A percentile compares a stretch with the other conserved stretches of the same genome.
Evolutionary conservation across 495 filamentous ascomycete genomes (phyloP).

Genomic region (Pseudomonodictys pantanalensis): DNA sequence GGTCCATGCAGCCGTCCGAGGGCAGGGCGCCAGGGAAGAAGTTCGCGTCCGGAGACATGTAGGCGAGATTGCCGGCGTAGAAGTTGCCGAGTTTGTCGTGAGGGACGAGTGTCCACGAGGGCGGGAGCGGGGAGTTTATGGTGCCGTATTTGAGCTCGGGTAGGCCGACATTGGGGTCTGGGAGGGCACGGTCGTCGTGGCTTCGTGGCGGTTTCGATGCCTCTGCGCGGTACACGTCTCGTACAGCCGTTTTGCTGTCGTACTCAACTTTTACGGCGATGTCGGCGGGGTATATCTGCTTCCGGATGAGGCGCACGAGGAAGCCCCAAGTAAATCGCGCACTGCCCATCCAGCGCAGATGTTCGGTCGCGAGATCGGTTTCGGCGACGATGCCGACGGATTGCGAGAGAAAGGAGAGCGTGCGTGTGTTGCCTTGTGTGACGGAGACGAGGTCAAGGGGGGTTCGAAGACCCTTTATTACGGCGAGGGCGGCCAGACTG

Average conservation of each 20-base stretch:
- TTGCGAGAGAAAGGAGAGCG: conserved; percentile 86
- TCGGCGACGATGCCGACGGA: conserved; percentile 89
- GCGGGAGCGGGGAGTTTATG: conserved; percentile 69
- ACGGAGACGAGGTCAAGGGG: conserved; percentile 83
- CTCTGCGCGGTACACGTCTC: conserved; percentile 64
- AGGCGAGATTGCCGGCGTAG: conserved; percentile 92
- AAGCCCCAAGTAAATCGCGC: conserved; percentile 83
- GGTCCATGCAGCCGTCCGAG: conserved; percentile 80
- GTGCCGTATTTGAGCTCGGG: conserved; percentile 77
- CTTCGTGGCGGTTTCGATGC: conserved; percentile 35
- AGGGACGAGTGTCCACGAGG: conserved; percentile 68
- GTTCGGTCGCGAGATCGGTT: conserved; percentile 80
- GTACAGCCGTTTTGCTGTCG: conserved; percentile 71
- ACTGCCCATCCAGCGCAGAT: conserved; percentile 88
- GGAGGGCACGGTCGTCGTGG: conserved; percentile 19
- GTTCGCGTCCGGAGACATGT: conserved; percentile 79
- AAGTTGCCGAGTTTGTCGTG: conserved; percentile 83
- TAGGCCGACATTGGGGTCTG: conserved; percentile 45
- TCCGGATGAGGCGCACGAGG: conserved; percentile 64
- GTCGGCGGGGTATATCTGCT: conserved; percentile 82
- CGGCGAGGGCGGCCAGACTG: conserved; percentile 70
- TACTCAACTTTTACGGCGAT: conserved; percentile 78
- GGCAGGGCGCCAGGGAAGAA: conserved; percentile 87
- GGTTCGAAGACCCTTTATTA: conserved; percentile 80
- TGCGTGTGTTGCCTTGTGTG: conserved; percentile 71